Base-by-base conservation (phyloP, 345 rosid species). In the Anacardium occidentale region DNA sequence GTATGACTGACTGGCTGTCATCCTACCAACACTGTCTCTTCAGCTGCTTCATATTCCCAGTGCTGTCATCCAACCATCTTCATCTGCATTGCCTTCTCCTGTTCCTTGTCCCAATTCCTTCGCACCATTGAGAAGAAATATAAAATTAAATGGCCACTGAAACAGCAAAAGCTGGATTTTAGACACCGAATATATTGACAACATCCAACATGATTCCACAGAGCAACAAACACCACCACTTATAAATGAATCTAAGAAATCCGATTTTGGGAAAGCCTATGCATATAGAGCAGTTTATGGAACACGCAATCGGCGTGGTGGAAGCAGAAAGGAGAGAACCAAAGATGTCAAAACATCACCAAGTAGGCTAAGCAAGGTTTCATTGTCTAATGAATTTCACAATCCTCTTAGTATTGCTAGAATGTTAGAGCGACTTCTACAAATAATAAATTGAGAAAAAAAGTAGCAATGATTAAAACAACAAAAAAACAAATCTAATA, bases 201-300 rank as follows among this genome's bases (percentile, higher is more conserved):
- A 45, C 73, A 65, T 58, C 66, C 69, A 64, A 62, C 66, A 63
- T 3, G 60, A 68, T 68, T 25, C 70, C n/a, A 47, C 32, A 0
- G 65, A 68, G 34, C 64, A 26, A 22, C 51, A 74, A 25, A 64
- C 21, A n/a, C 56, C 81, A 44, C 10, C 59, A 22, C 34, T 37
- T 21, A 26, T 63, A 54, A 62, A 63, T 59, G 74, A 55, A 17
- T 45, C 63, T 5, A 50, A 53, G 18, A 69, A 60, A 25, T 74
- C 74, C 55, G 71, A 68, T 10, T 78, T 83, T 34, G 82, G 86
- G 17, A 83, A 78, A 80, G 87, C 84, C 32, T 76, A 82, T 21
- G 90, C 87, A 64, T 78, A 73, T 21, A 83, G 90, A 77, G 90
- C 90, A 52, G 55, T 86, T 24, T 73, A 78, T 52, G 74, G 83